Conservation (phyloP, 495 filamentous ascomycete genomes). For the Lepraria neglecta region DNA sequence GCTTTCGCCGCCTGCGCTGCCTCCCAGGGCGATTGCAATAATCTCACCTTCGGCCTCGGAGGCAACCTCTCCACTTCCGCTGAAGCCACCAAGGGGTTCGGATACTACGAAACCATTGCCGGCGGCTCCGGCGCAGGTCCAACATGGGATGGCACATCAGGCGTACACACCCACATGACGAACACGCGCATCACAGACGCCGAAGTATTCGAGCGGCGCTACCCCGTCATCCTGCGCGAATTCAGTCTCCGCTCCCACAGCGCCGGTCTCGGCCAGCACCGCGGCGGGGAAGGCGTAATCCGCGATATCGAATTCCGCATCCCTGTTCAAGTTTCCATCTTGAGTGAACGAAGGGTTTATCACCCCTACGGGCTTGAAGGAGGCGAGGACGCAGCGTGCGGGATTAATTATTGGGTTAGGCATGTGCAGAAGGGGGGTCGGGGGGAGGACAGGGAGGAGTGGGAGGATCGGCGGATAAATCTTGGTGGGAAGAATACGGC, state of each 20-base stretch:
- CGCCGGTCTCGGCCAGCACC: conserved; percentile 68
- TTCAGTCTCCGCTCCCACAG: conserved; percentile 69
- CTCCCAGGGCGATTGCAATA: conserved; percentile 89
- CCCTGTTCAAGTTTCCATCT: conserved; percentile 79
- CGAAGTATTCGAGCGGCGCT: conserved; percentile 91
- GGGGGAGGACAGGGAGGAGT: conserved; percentile 34
- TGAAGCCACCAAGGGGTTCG: conserved; percentile 84
- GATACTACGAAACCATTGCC: conserved; percentile 85
- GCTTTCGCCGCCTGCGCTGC: conserved; percentile 89
- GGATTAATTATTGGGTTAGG: conserved; percentile 82
- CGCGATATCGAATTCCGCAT: conserved; percentile 93
- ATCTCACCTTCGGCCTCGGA: conserved; percentile 51
- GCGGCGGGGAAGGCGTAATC: conserved; percentile 83
- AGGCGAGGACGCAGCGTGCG: conserved; percentile 73
- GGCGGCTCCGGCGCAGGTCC: conserved; percentile 85
- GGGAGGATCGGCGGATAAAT: conserved; percentile 66
- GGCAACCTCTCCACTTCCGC: conserved; percentile 26
- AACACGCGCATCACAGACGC: conserved; percentile 96
- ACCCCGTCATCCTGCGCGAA: conserved; percentile 78
- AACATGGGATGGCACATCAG: conserved; percentile 80
- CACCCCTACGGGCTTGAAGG: conserved; percentile 83
- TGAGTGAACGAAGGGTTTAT: conserved; percentile 82
- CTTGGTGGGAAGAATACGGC: conserved; percentile 93
- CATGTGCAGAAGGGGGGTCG: conserved; percentile 44
- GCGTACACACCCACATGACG: conserved; percentile 98